Conservation (phyloP, 192 early-diverging fungal genomes). For the Coemansia sp. region DNA sequence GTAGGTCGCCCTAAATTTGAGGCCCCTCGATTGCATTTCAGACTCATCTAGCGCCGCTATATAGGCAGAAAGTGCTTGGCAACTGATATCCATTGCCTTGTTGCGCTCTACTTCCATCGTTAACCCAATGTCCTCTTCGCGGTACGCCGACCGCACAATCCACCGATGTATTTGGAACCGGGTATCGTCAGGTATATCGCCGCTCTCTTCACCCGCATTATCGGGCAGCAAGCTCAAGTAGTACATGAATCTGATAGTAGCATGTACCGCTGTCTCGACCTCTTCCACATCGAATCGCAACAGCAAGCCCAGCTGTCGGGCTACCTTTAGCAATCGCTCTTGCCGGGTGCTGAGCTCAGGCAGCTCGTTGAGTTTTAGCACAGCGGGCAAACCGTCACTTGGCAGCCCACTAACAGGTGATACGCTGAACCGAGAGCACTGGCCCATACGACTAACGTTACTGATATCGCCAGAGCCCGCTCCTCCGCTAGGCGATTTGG, state of each 20-base stretch:
- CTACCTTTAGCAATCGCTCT: slow-evolving; percentile 19
- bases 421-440: slow-evolving; percentile 30
- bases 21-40: background rate
- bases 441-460: slow-evolving; percentile 13
- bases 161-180: slow-evolving; percentile 27
- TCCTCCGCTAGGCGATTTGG: background rate
- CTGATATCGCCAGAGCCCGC: background rate
- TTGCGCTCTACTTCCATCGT: slow-evolving; percentile 10
- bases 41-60: background rate
- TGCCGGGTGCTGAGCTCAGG: slow-evolving; percentile 23
- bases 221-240: slow-evolving; percentile 24
- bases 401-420: slow-evolving; percentile 19
- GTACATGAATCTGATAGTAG: slow-evolving; percentile 34
- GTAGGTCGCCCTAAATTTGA: slow-evolving; percentile 16
- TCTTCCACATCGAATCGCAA: slow-evolving; percentile 30
- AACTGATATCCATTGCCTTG: slow-evolving; percentile 16
- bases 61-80: background rate
- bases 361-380: slow-evolving; percentile 10
- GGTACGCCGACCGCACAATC: slow-evolving; percentile 37
- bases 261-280: slow-evolving; percentile 27
- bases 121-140: slow-evolving; percentile 34
- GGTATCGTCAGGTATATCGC: background rate
- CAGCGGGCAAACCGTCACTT: background rate
- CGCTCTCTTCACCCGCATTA: background rate
- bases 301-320: slow-evolving; percentile 11